Base-by-base conservation (phyloP, 495 filamentous ascomycete species). In the Gamarada debralockiae region DNA sequence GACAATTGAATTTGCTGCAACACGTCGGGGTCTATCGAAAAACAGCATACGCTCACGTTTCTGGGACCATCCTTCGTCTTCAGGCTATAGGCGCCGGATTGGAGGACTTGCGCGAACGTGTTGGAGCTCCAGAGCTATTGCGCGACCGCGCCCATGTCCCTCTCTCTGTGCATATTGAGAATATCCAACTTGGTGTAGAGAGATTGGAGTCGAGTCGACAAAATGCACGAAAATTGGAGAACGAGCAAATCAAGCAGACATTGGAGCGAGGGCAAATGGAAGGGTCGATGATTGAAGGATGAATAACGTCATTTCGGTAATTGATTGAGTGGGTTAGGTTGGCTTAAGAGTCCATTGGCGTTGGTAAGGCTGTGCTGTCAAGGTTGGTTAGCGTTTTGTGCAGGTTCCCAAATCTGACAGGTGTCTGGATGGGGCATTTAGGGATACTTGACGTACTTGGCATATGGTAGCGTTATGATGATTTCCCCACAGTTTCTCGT, bases 151-250 rank as follows among this genome's bases (percentile, higher is more conserved):
- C 63, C 0, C 67, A 72, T n/a, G 69, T 87, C 25, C 84, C 86
- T 47, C 63, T 90, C 6, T 74, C 71, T 33, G 78, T 86, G 53
- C 84, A 90, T 62, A 78, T 89, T 42, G 82, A 87, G 56, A 82
- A 76, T 55, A 86, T 90, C 39, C 73, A 84, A 47, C 66, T 74
- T 15, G 84, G 83, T 0, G 75, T 88, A 3, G 80, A 89, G 59
- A 73, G 85, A 56, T 60, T 90, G 37, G 81, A 86, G 55, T 53
- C 61, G 37, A 78, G 77, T 48, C 71, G 84, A 47, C 69, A 69
- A 24, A 73, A 76, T 48, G 76, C 77, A 8, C 70, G 77, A 46
- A 75, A 70, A n/a, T 51, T 78, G 17, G 82, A 86, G 73, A 69
- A 77, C 46, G 79, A 86, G 48, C 65, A 73, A 46, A 65, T 82